A percentile compares a stretch with the other conserved stretches of the same genome.
phyloP scores from a whole-genome alignment of 176 grass and related monocot species.

The Carex kokanica region DNA sequence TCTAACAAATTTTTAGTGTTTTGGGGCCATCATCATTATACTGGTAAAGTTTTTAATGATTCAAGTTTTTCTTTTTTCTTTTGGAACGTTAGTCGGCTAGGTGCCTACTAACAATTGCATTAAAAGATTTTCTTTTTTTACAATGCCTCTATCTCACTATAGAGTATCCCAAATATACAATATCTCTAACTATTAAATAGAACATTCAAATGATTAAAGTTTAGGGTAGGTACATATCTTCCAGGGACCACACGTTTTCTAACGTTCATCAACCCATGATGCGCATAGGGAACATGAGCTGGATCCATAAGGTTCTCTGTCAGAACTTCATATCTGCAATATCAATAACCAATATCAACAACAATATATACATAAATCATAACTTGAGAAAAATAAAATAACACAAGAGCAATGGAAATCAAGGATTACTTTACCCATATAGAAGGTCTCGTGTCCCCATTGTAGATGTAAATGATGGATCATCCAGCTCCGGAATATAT shows the following conservation, averaged over 20 bases:
- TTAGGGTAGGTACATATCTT: constrained; percentile 55
- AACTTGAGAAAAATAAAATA: neutral
- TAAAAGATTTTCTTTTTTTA: no score
- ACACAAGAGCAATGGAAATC: neutral
- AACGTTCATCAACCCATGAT: constrained; percentile 51
- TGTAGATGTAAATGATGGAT: constrained; percentile 52
- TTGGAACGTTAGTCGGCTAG: no score
- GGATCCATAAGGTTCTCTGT: constrained; percentile 85
- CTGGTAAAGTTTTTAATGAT: neutral
- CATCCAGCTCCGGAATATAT: constrained; percentile 59
- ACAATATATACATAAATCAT: constrained; percentile 3
- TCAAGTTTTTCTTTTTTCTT: neutral
- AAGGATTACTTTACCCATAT: constrained; percentile 49
- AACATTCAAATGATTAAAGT: neutral
- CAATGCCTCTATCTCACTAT: no score
- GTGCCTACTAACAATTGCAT: no score
- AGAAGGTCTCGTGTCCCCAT: constrained; percentile 57
- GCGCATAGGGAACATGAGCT: constrained; percentile 77
- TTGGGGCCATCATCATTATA: neutral
- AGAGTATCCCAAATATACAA: no score
- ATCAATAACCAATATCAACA: neutral
- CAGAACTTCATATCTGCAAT: constrained; percentile 68
- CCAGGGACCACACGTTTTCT: constrained; percentile 44
- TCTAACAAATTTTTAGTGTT: neutral
- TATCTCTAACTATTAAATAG: no score